These are phyloP conservation scores for Sclerotinia subarctica DNA, from an alignment of 2,329 filamentous ascomycete genomes.

Conservation along the genomic window DNA sequence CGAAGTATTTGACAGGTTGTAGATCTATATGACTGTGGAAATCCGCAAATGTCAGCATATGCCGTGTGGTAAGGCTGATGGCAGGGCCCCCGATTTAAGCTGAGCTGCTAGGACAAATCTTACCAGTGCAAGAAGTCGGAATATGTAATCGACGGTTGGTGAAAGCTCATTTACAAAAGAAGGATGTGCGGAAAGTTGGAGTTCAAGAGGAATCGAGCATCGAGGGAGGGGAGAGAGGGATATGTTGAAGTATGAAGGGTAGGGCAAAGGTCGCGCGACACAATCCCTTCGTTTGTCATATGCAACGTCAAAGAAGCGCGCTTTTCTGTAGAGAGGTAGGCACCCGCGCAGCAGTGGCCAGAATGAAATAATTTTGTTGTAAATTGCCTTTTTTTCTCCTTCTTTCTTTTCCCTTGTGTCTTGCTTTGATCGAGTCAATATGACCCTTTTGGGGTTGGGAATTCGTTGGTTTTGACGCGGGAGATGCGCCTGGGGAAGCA, in stretches of 20 bases:
- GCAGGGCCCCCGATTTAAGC: slow-evolving; percentile 29
- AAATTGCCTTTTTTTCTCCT: slow-evolving; percentile 24
- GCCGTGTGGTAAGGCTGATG: slow-evolving; percentile 36
- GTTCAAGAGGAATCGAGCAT: slow-evolving; percentile 36
- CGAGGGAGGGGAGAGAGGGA: slow-evolving; percentile 34
- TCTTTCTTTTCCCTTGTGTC: slow-evolving; percentile 22
- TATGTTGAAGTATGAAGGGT: slow-evolving; percentile 34
- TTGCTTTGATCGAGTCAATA: slow-evolving; percentile 28
- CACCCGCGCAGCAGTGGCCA: slow-evolving; percentile 33
- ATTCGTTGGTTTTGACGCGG: slow-evolving; percentile 22
- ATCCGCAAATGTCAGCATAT: slow-evolving; percentile 37
- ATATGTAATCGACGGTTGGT: slow-evolving; percentile 38
- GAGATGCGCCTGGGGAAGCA: slow-evolving; percentile 32
- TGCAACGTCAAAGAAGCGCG: slow-evolving; percentile 35
- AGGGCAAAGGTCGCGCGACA: slow-evolving; percentile 39
- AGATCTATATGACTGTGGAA: slow-evolving; percentile 39
- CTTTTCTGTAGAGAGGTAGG: slow-evolving; percentile 34
- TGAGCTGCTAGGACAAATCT: slow-evolving; percentile 31
- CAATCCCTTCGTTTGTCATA: slow-evolving; percentile 40
- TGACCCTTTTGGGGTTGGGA: slow-evolving; percentile 26
- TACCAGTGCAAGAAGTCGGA: slow-evolving; percentile 33
- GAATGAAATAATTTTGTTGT: slow-evolving; percentile 25
- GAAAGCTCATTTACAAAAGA: slow-evolving; percentile 39
- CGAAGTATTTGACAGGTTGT: slow-evolving; percentile 36
- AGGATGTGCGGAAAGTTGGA: slow-evolving; percentile 27